Base-by-base conservation (phyloP, 2,329 filamentous ascomycete species). In the Aspergillus sp. region DNA sequence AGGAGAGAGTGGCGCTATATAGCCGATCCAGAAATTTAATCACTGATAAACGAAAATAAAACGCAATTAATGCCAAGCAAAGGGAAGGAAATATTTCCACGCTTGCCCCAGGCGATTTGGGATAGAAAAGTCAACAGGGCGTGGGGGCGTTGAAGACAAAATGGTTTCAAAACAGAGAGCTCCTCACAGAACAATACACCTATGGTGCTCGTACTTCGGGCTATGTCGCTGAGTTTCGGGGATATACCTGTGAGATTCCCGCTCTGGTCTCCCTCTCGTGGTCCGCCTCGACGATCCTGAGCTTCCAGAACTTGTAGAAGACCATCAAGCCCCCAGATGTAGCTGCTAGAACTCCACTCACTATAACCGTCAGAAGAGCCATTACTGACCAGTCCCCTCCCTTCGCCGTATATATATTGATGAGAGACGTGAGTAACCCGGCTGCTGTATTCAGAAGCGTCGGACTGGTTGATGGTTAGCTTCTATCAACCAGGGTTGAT, bases 381-480 rank as follows among this genome's bases (percentile, higher is more conserved):
- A 80, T 82, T 41, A 81, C 72, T 46, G 76, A 79, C 79, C 77
- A 82, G 59, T 74, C 68, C 54, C 82, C 81, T 11, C 72, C 67
- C 57, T 83, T 78, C 56, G 81, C 79, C 17, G 81, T 77, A 62
- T 84, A 84, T 4, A 86, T 77, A 65, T 80, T 80, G 4, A 83
- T 75, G 5, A 85, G 65, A 0, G 83, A 83, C 1, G 79, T 80
- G 7, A 85, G 74, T 30, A 85, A 64, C 1, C 84, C 84, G 5
- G 82, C 83, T 15, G 82, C 65, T 15, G 80, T 81, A 68, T 84
- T 84, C 55, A 84, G 71, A 13, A 78, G 66, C 0, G 77, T 73
- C 46, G 70, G 72, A 51, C 72, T 75, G 56, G 28, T 17, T 25
- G 22, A 48, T 63, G 46, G 66, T 61, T 52, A 65, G 53, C 22